Evolutionary conservation across 345 rosid species (phyloP).

Genomic region (Populus pruinosa): DNA sequence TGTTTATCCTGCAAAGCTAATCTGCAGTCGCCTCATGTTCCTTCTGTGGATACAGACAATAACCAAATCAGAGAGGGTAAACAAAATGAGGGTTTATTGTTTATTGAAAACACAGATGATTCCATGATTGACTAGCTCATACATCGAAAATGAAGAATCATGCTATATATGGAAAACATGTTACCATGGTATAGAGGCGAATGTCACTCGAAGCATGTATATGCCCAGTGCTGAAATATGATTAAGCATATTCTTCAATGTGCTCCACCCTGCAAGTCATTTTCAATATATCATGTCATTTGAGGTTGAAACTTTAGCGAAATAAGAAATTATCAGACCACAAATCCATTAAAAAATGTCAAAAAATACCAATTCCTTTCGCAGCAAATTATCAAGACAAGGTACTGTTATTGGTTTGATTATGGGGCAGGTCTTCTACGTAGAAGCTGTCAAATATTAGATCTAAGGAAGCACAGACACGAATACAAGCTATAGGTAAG

Average conservation of each 20-base stretch:
- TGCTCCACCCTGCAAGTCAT: constrained; percentile 58
- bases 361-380: neutral
- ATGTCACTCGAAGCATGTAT: constrained; percentile 60
- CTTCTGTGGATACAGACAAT: constrained; percentile 20
- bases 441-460: neutral
- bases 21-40: constrained; percentile 15
- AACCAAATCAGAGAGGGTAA: neutral
- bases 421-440: neutral
- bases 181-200: constrained; percentile 14
- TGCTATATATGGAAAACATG: neutral
- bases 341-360: neutral
- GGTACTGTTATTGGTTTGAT: neutral
- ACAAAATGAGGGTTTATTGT: neutral
- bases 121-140: no score
- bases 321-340: neutral
- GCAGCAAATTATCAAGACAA: neutral
- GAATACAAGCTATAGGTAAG: neutral
- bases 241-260: constrained; percentile 76
- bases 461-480: neutral
- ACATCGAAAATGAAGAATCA: neutral
- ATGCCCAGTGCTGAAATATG: constrained; percentile 62
- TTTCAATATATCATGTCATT: neutral
- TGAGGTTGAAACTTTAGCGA: neutral
- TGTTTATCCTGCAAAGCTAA: neutral
- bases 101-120: neutral